Evolutionary conservation across 208 protist genomes (phyloP), one percentile per base, ranked within the genome.

Genomic region (Wallacemonas sp.): DNA sequence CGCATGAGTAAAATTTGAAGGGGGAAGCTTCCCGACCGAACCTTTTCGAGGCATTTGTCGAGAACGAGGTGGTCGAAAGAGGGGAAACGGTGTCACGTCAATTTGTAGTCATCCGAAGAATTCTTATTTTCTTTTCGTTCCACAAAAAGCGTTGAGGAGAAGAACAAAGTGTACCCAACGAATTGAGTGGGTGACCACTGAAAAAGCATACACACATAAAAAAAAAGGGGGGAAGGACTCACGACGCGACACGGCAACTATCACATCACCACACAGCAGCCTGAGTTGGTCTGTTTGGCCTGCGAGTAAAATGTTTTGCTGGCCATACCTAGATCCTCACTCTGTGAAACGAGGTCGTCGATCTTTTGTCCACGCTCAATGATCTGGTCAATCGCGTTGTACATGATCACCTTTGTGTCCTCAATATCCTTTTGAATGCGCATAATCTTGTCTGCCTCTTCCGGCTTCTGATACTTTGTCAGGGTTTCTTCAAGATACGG

Each of bases 391-490:
- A 97, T 92, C 14, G 93, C 91, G 53, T 95, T 91, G 72, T 95
- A 93, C 91, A 97, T 97, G 62, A 97, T 78, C n/a, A 88, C 66
- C 55, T 96, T 93, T 1, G 90, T 95, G 46, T 96, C 93, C 64
- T 97, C 91, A 44, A 97, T 88, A 61, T 97, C 93, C 0, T 75
- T 71, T 56, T 96, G 89, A 33, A 97, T 94, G 31, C 84, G 80
- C 28, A 95, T 47, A 27, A 97, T 90, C 69, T 96, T 94, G 66
- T 96, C 90, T 28, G 88, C 88, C 63, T 97, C 84, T 68, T 89
- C 80, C 1, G 93, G 93, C 42, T 96, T 90, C 65, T 97, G 93
- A 61, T 96, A 97, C 64, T 84, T 88, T 36, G 61, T 70, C 12
- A 96, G 75, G 12, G 65, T 89, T 53, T 96, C 80, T 22, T 79